phyloP scores from a whole-genome alignment of 2,329 filamentous ascomycete species.

The Trichoderma pleuroti region DNA sequence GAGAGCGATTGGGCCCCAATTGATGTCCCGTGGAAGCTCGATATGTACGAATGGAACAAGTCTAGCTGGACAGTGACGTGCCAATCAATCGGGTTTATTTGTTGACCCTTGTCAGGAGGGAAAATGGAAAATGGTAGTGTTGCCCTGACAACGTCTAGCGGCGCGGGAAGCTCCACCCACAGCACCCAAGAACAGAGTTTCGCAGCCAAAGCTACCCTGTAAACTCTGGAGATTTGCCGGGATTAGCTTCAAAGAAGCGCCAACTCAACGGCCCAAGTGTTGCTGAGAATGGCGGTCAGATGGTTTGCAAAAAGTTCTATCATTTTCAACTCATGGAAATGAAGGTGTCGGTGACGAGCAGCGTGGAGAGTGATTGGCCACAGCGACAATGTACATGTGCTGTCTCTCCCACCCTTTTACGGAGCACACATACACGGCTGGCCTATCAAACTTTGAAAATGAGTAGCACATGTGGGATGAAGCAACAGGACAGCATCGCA shows the following conservation, averaged over 20 bases:
- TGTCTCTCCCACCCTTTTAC: not conserved
- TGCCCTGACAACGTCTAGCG: constrained; percentile 16
- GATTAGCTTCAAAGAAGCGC: not conserved
- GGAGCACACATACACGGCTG: not conserved
- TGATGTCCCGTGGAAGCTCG: constrained; percentile 29
- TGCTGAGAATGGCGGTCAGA: constrained; percentile 1
- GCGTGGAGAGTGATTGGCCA: not conserved
- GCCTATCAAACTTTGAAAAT: not conserved
- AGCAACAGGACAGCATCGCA: not conserved
- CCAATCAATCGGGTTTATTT: constrained; percentile 16
- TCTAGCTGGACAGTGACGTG: constrained; percentile 26
- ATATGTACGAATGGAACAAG: not conserved
- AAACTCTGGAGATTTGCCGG: not conserved
- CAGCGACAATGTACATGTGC: not conserved
- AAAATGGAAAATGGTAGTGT: constrained; percentile 2
- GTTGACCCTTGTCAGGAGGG: constrained; percentile 16
- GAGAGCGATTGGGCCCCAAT: constrained; percentile 15
- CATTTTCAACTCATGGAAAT: not conserved
- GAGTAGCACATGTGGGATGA: not conserved
- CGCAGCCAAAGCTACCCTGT: constrained; percentile 3
- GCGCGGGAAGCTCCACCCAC: not conserved
- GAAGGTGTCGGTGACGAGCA: not conserved
- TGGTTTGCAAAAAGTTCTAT: not conserved
- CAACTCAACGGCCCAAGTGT: not conserved
- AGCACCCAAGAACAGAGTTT: not conserved